Conservation (phyloP, 768 basidiomycete species). For the Hericium rajendrae region DNA sequence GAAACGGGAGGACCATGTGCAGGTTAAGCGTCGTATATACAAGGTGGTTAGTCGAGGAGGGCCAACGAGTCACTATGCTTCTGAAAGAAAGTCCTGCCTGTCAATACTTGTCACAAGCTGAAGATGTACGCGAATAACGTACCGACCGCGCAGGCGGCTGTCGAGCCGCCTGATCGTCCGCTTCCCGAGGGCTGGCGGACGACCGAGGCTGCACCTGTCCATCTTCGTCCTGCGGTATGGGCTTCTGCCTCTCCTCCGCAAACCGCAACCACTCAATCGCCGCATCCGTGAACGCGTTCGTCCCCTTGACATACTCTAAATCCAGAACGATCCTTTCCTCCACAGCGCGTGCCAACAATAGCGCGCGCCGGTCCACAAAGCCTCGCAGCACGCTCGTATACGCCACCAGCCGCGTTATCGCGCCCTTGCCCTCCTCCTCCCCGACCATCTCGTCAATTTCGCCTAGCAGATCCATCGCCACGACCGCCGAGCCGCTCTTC, state of each 20-base stretch:
- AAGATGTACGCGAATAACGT: too few species aligned
- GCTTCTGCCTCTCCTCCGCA: not conserved
- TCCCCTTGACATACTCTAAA: constrained; percentile 19
- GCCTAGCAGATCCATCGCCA: constrained; percentile 33
- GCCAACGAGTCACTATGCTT: too few species aligned
- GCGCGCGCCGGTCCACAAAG: constrained; percentile 23
- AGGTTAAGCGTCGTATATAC: too few species aligned
- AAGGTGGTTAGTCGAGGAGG: too few species aligned
- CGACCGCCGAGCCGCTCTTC: constrained; percentile 23
- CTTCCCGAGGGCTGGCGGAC: too few species aligned
- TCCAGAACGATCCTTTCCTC: constrained; percentile 17
- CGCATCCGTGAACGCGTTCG: constrained; percentile 5
- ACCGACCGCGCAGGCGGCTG: too few species aligned
- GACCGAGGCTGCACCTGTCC: too few species aligned
- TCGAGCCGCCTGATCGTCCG: too few species aligned
- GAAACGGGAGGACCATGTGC: too few species aligned
- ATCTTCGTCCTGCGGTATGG: not conserved
- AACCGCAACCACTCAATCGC: not conserved
- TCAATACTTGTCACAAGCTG: too few species aligned
- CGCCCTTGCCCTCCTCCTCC: constrained; percentile 7
- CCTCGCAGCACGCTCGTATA: constrained; percentile 31
- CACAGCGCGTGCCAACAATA: constrained; percentile 24
- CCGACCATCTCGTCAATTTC: constrained; percentile 24
- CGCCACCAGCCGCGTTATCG: constrained; percentile 21
- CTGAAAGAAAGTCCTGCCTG: too few species aligned